Evolutionary conservation across 176 grass and related monocot genomes (phyloP).

Genomic region (Carex parvula): DNA sequence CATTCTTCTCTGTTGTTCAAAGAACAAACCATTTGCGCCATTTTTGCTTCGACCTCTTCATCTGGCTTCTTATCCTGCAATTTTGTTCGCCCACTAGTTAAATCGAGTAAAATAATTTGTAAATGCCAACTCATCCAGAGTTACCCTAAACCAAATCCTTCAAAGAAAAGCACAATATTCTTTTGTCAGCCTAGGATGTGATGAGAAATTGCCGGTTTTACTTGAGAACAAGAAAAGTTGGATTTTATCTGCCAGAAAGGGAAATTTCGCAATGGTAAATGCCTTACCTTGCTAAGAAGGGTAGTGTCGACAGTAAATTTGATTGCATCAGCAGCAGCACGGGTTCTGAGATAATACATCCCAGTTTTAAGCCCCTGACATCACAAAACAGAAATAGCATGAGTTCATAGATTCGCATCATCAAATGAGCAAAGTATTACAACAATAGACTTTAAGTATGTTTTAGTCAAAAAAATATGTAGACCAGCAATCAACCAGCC

Average conservation of each 20-base stretch:
- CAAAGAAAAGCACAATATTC: neutral
- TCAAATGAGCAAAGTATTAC: neutral
- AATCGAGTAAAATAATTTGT: constrained; percentile 6
- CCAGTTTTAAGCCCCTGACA: constrained; percentile 93
- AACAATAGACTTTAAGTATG: neutral
- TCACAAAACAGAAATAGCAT: neutral
- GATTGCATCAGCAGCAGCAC: constrained; percentile 90
- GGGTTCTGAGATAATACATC: constrained; percentile 95
- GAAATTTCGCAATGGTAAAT: neutral
- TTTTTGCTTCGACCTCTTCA: constrained; percentile 67
- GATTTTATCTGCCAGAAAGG: neutral
- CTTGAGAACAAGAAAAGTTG: neutral
- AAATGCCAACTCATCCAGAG: neutral
- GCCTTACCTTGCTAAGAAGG: constrained; percentile 40
- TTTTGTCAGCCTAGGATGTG: neutral
- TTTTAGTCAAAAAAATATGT: neutral
- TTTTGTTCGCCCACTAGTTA: neutral
- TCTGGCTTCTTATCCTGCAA: constrained; percentile 42
- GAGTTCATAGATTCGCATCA: neutral
- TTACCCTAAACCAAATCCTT: neutral
- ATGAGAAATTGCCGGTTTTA: neutral
- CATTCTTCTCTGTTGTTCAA: constrained; percentile 91
- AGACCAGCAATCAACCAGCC: neutral
- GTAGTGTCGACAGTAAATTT: constrained; percentile 93
- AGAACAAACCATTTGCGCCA: constrained; percentile 94